phyloP scores from a whole-genome alignment of 495 filamentous ascomycete species.

The Xylaria flabelliformis region DNA sequence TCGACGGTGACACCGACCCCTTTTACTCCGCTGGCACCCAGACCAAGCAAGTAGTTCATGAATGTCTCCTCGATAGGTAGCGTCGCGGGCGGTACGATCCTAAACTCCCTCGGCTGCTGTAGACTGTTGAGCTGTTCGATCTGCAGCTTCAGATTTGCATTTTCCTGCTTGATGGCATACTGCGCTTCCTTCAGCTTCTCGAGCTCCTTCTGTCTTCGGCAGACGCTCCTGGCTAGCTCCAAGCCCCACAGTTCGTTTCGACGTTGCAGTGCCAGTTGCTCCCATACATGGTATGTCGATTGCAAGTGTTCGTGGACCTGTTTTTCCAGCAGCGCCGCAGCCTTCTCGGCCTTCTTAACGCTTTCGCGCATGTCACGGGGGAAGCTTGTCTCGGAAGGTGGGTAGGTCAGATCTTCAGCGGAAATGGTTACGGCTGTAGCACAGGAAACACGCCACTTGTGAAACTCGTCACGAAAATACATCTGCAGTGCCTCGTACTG shows the following conservation, averaged over 20 bases:
- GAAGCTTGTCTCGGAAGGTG: conserved; percentile 33
- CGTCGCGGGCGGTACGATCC: conserved; percentile 66
- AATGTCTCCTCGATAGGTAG: conserved; percentile 60
- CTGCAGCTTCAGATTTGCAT: conserved; percentile 71
- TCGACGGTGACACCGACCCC: conserved; percentile 49
- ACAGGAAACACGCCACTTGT: conserved; percentile 62
- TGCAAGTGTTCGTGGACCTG: conserved; percentile 72
- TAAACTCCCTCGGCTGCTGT: conserved; percentile 75
- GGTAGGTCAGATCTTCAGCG: conserved; percentile 50
- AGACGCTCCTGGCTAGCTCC: conserved; percentile 76
- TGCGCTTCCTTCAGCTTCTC: conserved; percentile 66
- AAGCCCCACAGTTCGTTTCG: conserved; percentile 74
- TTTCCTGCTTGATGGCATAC: conserved; percentile 70
- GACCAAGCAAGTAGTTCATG: conserved; percentile 44
- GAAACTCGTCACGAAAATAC: conserved; percentile 69
- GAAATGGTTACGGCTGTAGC: conserved; percentile 50
- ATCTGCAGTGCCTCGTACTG: conserved; percentile 73
- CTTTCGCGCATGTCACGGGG: conserved; percentile 53
- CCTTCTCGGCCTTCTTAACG: conserved; percentile 47
- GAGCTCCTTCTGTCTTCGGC: conserved; percentile 70
- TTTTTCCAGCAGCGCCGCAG: conserved; percentile 59
- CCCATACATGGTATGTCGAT: conserved; percentile 75
- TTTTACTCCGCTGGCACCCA: conserved; percentile 33
- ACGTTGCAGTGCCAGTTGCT: conserved; percentile 58
- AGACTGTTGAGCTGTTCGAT: conserved; percentile 70